A percentile compares a stretch with the other conserved stretches of the same genome.
These are phyloP conservation scores for Tulasnella sp. DNA, from an alignment of 768 basidiomycete species.

Conservation along the genomic window DNA sequence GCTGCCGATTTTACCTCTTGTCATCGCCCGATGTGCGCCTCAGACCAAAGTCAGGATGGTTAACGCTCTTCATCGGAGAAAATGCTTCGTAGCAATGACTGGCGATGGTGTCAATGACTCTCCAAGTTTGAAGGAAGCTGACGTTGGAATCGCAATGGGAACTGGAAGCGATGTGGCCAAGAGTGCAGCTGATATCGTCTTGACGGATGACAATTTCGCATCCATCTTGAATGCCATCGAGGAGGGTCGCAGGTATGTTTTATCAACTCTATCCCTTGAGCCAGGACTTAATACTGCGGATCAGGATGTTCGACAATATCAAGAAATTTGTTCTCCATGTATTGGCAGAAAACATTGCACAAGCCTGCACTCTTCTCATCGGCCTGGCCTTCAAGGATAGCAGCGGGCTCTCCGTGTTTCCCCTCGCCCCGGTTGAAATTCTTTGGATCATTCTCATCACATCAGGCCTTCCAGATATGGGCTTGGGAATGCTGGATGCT, in stretches of 20 bases:
- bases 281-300: neutral
- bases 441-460: slow-evolving; percentile 42
- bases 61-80: slow-evolving; percentile 37
- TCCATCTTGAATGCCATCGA: slow-evolving; percentile 51
- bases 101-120: slow-evolving; percentile 49
- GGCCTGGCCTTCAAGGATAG: slow-evolving; percentile 45
- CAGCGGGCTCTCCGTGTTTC: slow-evolving; percentile 39
- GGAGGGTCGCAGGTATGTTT: slow-evolving; percentile 47
- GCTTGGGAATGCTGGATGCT: slow-evolving; percentile 40
- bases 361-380: slow-evolving; percentile 41
- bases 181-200: slow-evolving; percentile 49
- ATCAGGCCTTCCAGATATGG: slow-evolving; percentile 41
- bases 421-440: slow-evolving; percentile 38
- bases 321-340: slow-evolving; percentile 44
- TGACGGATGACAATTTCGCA: slow-evolving; percentile 53
- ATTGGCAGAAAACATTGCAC: slow-evolving; percentile 40
- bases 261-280: slow-evolving; percentile 22
- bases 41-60: slow-evolving; percentile 49
- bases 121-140: slow-evolving; percentile 38
- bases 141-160: slow-evolving; percentile 45
- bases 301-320: slow-evolving; percentile 39
- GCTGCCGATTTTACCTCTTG: slow-evolving; percentile 25
- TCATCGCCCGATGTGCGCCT: slow-evolving; percentile 43
- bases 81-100: slow-evolving; percentile 39
- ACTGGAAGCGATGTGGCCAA: slow-evolving; percentile 41